Base-by-base conservation (phyloP, 495 filamentous ascomycete genomes). In the Jackrogersella multiformis region DNA sequence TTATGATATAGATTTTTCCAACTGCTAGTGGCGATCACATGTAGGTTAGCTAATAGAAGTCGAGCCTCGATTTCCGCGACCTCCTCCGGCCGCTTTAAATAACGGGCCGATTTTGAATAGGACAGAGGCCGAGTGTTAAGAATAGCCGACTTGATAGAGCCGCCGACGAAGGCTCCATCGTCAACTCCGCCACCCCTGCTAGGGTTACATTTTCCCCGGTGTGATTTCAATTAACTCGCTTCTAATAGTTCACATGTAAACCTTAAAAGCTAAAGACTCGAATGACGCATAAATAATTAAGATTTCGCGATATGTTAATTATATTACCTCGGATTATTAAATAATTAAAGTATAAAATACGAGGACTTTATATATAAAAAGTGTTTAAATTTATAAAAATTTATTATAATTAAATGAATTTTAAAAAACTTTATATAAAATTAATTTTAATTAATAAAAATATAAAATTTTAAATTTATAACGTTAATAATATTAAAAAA, bases 161-260 rank as follows among this genome's bases (percentile, higher is more conserved):
- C 45, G 38, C 62, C 55, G 62, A 55, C 41, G 49, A 8, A 39
- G 48, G 55, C 48, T 39, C 63, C 56, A 56, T 49, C 55, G 26
- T 26, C 21, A 46, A 66, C 63, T 66, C 63, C 63, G 63, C 46
- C 63, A 60, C 26, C 63, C 63, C 23, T 66, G 56, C 21, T 32
- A 48, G 56, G n/a, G 46, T 44, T 42, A 36, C 58, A 45, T 53
- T 15, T 24, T 15, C 30, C 41, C 39, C 34, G 24, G 30, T 30
- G 28, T 34, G 18, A 54, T 39, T 23, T 39, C 12, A 46, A 44
- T n/a, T 10, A 28, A 2, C 16, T 5, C n/a, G n/a, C n/a, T 39
- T 38, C 30, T 41, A 28, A 3, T 15, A 36, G 39, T 9, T 28
- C n/a, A 21, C 41, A 28, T 21, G 35, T 46, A 21, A 30, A 10